Evolutionary conservation across 805 yeast genomes (phyloP).

Genomic region (Candida vaughaniae): DNA sequence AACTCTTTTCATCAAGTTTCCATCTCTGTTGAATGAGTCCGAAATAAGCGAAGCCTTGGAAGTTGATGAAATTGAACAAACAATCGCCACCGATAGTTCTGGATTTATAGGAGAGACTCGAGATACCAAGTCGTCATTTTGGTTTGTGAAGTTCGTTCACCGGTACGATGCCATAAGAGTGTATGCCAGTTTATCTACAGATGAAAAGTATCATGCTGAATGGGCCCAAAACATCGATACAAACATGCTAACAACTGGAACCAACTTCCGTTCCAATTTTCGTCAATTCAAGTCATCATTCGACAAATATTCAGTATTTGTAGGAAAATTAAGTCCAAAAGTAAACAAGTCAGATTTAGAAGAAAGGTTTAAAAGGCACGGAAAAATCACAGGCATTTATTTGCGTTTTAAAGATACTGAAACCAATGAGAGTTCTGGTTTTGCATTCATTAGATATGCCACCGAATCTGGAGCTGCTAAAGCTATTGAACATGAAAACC

Average conservation of each 20-base stretch:
- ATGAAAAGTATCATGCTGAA: slow-evolving; percentile 58
- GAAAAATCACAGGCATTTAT: slow-evolving; percentile 58
- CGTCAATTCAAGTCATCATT: slow-evolving; percentile 20
- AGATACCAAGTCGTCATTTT: slow-evolving; percentile 34
- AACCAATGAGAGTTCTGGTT: slow-evolving; percentile 35
- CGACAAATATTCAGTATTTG: slow-evolving; percentile 73
- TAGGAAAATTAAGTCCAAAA: slow-evolving; percentile 64
- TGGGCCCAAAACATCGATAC: slow-evolving; percentile 83
- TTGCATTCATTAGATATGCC: slow-evolving; percentile 71
- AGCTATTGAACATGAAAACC: slow-evolving; percentile 85
- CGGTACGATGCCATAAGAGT: slow-evolving; percentile 89
- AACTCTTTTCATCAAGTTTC: slow-evolving; percentile 62
- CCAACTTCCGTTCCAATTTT: background rate
- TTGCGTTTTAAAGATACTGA: slow-evolving; percentile 33
- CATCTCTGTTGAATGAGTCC: slow-evolving; percentile 19
- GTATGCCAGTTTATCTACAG: slow-evolving; percentile 63
- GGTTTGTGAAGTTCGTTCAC: slow-evolving; percentile 78
- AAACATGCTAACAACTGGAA: slow-evolving; percentile 6
- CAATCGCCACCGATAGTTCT: slow-evolving; percentile 42
- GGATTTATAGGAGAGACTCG: slow-evolving; percentile 12
- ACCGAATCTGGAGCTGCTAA: slow-evolving; percentile 76
- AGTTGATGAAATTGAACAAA: slow-evolving; percentile 71
- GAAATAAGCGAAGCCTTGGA: slow-evolving; percentile 41
- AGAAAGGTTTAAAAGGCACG: slow-evolving; percentile 66
- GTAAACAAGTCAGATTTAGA: slow-evolving; percentile 55